A percentile compares a stretch with the other conserved stretches of the same genome.
Conservation (phyloP, 345 rosid genomes). For the Populus nigra region DNA sequence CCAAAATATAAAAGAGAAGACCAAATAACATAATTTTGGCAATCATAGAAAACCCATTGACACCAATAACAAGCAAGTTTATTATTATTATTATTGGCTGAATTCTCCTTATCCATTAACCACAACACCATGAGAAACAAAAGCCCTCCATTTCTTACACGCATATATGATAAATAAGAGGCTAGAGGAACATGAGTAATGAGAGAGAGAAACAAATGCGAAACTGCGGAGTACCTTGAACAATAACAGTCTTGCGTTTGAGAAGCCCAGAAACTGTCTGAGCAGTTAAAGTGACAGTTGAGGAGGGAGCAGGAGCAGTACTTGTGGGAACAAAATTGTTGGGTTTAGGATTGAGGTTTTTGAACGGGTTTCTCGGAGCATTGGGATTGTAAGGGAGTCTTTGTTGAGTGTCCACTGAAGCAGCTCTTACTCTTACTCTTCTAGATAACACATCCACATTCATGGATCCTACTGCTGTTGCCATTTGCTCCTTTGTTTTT, state of each 20-base stretch:
- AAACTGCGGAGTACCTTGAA: conserved; percentile 38
- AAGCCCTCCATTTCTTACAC: neutral
- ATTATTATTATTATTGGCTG: neutral
- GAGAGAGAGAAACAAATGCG: neutral
- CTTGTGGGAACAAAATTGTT: neutral
- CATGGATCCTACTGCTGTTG: neutral
- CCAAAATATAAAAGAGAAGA: neutral
- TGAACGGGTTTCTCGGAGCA: conserved; percentile 56
- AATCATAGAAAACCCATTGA: neutral
- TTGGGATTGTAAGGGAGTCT: conserved; percentile 67
- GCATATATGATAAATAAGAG: neutral
- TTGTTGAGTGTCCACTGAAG: conserved; percentile 68
- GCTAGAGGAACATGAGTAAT: neutral
- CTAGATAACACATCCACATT: neutral
- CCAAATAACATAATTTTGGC: neutral
- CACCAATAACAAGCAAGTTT: neutral
- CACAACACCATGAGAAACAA: neutral
- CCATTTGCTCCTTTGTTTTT: neutral
- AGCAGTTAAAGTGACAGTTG: conserved; percentile 30
- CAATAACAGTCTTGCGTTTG: conserved; percentile 33
- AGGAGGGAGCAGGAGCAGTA: conserved; percentile 2
- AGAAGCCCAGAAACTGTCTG: conserved; percentile 56
- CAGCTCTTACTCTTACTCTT: conserved; percentile 43
- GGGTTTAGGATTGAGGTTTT: conserved; percentile 21
- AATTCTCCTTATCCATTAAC: neutral